phyloP scores from a whole-genome alignment of 2,329 filamentous ascomycete genomes.

The Drechslerella coelobrocha region DNA sequence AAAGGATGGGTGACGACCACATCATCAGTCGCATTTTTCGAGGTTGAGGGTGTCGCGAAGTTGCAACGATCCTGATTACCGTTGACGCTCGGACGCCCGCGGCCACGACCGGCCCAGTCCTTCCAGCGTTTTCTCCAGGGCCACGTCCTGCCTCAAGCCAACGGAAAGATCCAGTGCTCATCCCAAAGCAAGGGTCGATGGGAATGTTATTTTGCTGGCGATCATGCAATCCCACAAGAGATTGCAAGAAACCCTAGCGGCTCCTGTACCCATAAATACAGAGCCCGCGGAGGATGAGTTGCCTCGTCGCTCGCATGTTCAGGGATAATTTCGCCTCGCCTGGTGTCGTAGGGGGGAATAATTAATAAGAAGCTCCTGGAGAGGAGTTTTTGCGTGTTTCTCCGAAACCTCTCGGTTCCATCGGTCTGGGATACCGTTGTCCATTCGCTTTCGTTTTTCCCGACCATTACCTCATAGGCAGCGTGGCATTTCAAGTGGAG shows the following conservation, averaged over 20 bases:
- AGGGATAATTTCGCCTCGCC: not conserved
- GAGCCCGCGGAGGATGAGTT: conserved; percentile 9
- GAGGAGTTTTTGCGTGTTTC: conserved; percentile 5
- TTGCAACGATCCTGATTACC: conserved; percentile 18
- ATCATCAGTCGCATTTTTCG: not conserved
- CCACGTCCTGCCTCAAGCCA: conserved; percentile 29
- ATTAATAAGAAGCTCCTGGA: too few relatives aligned
- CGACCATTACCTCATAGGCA: not conserved
- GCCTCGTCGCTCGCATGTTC: not conserved
- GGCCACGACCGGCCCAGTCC: conserved; percentile 15
- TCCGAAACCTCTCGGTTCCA: conserved; percentile 18
- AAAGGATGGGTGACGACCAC: conserved; percentile 10
- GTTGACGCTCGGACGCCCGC: conserved; percentile 48
- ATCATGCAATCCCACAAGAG: too few relatives aligned
- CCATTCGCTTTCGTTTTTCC: not conserved
- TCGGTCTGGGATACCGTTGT: not conserved
- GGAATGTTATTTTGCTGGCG: too few relatives aligned
- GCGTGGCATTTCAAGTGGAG: not conserved
- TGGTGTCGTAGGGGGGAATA: too few relatives aligned
- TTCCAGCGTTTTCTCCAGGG: conserved; percentile 44
- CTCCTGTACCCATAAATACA: conserved; percentile 1
- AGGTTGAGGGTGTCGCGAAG: not conserved
- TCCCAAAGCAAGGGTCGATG: conserved; percentile 28
- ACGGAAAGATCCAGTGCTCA: conserved; percentile 36
- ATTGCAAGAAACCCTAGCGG: not conserved